Base-by-base conservation (phyloP, 2,329 filamentous ascomycete genomes). In the Hypoxylon sp. region DNA sequence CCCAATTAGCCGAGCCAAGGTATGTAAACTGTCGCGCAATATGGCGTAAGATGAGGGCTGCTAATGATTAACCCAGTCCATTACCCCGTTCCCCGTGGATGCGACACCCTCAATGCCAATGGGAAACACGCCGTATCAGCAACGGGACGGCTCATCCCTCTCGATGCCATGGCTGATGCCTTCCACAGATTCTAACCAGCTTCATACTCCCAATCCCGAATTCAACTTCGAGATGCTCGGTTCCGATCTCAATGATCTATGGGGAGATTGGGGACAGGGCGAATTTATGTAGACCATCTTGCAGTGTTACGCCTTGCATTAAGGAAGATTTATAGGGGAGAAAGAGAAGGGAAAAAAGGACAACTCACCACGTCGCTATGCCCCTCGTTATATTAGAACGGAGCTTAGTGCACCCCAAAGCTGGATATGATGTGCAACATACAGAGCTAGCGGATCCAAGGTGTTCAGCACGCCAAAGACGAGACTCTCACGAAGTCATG, bases 201-300 rank as follows among this genome's bases (percentile, higher is more conserved):
- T 72, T 29, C 67, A 71, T 33, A 68, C 70, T 0, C 78, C 81
- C 42, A 83, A 82, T 61, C 77, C 81, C 24, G 82, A 84, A 54
- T 81, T 82, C 57, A 83, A 78, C 64, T 76, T 84, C 46, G 82
- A 83, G 65, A 71, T 81, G 38, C 71, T 84, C 45, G 82, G 81
- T 3, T 74, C 82, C 50, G 82, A 83, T 60, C 69, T 84, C 47
- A 83, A 83, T 58, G 81, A 84, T 62, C 73, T 84, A 49, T 84
- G 82, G 82, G 81, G 80, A 35, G 81, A 82, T 45, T 72, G 65
- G 66, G 65, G 55, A 9, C 57, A 49, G 8, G 48, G 42, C 29
- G 69, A 68, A 40, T 65, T 69, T 23, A 6, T 55, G n/a, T 69
- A 18, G 61, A 24, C 7, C 8, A 6, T 17, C 4, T 40, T 55